Conservation (phyloP, 2,329 filamentous ascomycete genomes). For the Thelonectria rubi region DNA sequence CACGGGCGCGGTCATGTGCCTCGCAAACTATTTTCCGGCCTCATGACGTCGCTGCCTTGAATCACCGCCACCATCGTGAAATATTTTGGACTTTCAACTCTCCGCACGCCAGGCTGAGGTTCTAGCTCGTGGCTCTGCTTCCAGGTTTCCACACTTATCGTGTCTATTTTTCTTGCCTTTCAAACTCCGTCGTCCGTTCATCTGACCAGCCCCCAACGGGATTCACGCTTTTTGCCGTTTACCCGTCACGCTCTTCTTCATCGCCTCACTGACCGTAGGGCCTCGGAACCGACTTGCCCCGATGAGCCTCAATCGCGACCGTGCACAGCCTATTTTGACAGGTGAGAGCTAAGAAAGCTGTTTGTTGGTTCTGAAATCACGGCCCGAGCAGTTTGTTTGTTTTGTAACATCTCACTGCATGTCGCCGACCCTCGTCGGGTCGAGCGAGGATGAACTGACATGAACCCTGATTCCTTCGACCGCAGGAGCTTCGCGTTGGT, state of each 20-base stretch:
- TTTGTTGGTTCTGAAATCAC: too few relatives aligned
- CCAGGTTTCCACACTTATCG: background rate
- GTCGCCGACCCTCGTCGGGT: background rate
- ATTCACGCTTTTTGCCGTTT: constrained; percentile 5
- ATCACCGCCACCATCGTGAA: background rate
- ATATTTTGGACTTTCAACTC: background rate
- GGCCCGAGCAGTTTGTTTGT: background rate
- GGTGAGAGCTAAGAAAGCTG: background rate
- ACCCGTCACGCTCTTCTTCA: constrained; percentile 14
- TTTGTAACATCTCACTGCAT: background rate
- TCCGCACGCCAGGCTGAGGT: background rate
- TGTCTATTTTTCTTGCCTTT: background rate
- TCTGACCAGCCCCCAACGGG: background rate
- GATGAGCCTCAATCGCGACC: constrained; percentile 10
- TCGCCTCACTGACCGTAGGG: constrained; percentile 13
- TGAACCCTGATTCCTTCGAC: background rate
- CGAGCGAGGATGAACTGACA: background rate
- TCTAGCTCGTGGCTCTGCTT: background rate
- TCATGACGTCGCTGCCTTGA: constrained; percentile 22
- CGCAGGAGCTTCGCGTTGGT: background rate
- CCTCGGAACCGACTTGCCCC: constrained; percentile 1
- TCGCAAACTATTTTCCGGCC: constrained; percentile 14
- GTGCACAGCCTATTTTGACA: constrained; percentile 15
- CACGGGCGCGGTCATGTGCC: constrained; percentile 27
- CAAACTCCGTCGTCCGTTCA: background rate